A percentile compares a stretch with the other conserved stretches of the same genome.
phyloP scores from a whole-genome alignment of 2,329 filamentous ascomycete genomes.

The Fusarium humuli region DNA sequence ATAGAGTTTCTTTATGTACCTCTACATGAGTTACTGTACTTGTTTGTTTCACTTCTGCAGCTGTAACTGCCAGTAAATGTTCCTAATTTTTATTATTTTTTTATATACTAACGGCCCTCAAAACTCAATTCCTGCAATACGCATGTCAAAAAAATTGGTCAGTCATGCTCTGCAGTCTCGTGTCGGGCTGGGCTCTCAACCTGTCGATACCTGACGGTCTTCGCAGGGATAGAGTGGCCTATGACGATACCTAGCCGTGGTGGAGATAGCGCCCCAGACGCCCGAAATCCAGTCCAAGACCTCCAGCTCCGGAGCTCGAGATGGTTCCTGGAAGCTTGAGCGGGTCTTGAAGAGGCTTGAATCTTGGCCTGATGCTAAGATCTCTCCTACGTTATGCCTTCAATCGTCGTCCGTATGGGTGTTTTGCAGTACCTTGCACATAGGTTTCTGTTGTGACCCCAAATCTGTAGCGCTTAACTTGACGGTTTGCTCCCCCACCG shows the following conservation, averaged over 20 bases:
- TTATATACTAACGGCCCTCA: neutral
- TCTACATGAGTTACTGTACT: neutral
- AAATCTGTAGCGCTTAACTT: conserved; percentile 8
- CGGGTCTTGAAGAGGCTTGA: neutral
- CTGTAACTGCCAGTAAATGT: neutral
- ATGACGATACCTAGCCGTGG: conserved; percentile 42
- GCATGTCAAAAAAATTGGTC: neutral
- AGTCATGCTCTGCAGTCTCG: conserved; percentile 7
- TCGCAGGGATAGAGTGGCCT: conserved; percentile 34
- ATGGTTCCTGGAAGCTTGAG: conserved; percentile 17
- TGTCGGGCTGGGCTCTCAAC: conserved; percentile 31
- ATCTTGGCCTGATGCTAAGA: neutral
- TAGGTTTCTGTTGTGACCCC: conserved; percentile 8
- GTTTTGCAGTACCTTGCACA: neutral
- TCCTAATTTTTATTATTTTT: neutral
- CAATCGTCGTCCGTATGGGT: neutral
- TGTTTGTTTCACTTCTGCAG: neutral
- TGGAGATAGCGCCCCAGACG: conserved; percentile 33
- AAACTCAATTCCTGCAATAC: conserved; percentile 2
- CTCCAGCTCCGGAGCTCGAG: conserved; percentile 1
- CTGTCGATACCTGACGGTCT: conserved; percentile 41
- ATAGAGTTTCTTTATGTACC: conserved; percentile 15
- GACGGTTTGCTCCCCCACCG: conserved; percentile 13
- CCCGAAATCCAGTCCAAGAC: conserved; percentile 25
- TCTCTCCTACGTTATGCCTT: neutral